Conservation (phyloP, 2,329 filamentous ascomycete species). For the Dryadomyces sulphureus region DNA sequence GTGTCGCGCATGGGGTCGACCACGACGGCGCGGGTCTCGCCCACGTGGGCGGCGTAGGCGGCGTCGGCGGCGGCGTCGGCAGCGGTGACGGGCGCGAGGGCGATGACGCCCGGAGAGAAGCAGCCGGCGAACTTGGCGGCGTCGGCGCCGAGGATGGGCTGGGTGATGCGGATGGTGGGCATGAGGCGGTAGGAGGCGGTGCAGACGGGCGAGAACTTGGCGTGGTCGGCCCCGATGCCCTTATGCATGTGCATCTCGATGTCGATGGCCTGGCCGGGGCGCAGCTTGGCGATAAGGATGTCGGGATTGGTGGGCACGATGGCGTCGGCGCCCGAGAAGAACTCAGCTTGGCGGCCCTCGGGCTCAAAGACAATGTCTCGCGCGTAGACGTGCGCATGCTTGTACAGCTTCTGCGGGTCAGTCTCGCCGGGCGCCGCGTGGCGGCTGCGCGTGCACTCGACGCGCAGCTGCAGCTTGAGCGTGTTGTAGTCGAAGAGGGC, state of each 20-base stretch:
- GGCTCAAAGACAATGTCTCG: constrained; percentile 63
- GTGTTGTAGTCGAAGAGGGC: constrained; percentile 72
- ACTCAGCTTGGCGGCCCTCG: constrained; percentile 54
- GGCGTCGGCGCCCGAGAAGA: constrained; percentile 51
- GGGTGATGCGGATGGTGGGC: constrained; percentile 70
- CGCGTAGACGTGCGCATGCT: constrained; percentile 73
- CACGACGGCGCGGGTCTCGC: constrained; percentile 79
- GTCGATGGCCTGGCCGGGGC: constrained; percentile 76
- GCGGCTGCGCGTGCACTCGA: constrained; percentile 67
- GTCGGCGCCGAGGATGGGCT: constrained; percentile 73
- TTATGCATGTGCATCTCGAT: constrained; percentile 89
- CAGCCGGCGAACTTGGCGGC: constrained; percentile 81
- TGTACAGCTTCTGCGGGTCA: constrained; percentile 73
- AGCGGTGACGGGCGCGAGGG: constrained; percentile 54
- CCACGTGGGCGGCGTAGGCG: constrained; percentile 59
- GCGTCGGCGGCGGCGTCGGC: constrained; percentile 48
- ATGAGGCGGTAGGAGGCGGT: constrained; percentile 87
- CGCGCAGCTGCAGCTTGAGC: constrained; percentile 59
- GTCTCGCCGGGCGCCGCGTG: constrained; percentile 57
- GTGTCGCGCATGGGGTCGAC: constrained; percentile 84
- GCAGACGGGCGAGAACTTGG: constrained; percentile 93
- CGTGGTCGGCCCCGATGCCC: constrained; percentile 84
- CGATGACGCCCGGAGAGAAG: constrained; percentile 82
- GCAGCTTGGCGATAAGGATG: constrained; percentile 85
- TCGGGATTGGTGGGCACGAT: constrained; percentile 77